These are phyloP conservation scores for Datisca glomerata DNA, from an alignment of 306 rosid genomes.

Conservation along the genomic window DNA sequence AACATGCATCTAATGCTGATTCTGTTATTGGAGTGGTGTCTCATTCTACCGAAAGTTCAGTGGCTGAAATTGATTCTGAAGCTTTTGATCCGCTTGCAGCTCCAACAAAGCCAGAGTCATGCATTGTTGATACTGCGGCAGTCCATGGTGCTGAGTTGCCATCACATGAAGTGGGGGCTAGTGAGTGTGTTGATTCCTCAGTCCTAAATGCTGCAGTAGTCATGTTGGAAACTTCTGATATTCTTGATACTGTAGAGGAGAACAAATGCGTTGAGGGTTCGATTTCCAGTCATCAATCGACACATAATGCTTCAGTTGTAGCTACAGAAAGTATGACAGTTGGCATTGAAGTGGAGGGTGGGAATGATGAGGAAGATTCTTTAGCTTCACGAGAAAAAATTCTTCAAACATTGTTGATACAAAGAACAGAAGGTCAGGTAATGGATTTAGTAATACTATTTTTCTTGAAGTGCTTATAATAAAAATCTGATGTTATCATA, in stretches of 20 bases:
- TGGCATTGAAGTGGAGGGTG: slow-evolving; percentile 18
- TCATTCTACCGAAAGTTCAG: slow-evolving; percentile 25
- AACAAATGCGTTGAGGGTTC: slow-evolving; percentile 14
- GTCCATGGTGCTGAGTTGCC: slow-evolving; percentile 22
- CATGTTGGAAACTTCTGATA: slow-evolving; percentile 21
- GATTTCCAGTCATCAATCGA: slow-evolving; percentile 12
- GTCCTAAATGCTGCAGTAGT: slow-evolving; percentile 19
- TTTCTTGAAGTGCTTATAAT: not conserved
- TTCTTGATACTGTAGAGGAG: slow-evolving; percentile 24
- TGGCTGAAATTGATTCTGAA: slow-evolving; percentile 19
- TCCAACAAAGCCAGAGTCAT: slow-evolving; percentile 12
- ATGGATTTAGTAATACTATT: slow-evolving; percentile 41
- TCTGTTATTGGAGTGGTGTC: slow-evolving; percentile 20
- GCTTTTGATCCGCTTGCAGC: slow-evolving; percentile 20
- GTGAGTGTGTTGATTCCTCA: slow-evolving; percentile 24
- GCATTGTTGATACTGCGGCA: slow-evolving; percentile 14
- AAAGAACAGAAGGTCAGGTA: slow-evolving; percentile 74
- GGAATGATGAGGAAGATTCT: slow-evolving; percentile 13
- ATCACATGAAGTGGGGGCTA: slow-evolving; percentile 19
- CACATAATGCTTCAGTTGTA: slow-evolving; percentile 20
- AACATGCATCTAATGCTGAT: slow-evolving; percentile 23
- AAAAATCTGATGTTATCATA: not conserved
- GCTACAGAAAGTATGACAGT: slow-evolving; percentile 16
- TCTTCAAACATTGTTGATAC: slow-evolving; percentile 27
- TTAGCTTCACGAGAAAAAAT: slow-evolving; percentile 11